phyloP scores from a whole-genome alignment of 495 filamentous ascomycete species.

The Chaetomium fimeti region DNA sequence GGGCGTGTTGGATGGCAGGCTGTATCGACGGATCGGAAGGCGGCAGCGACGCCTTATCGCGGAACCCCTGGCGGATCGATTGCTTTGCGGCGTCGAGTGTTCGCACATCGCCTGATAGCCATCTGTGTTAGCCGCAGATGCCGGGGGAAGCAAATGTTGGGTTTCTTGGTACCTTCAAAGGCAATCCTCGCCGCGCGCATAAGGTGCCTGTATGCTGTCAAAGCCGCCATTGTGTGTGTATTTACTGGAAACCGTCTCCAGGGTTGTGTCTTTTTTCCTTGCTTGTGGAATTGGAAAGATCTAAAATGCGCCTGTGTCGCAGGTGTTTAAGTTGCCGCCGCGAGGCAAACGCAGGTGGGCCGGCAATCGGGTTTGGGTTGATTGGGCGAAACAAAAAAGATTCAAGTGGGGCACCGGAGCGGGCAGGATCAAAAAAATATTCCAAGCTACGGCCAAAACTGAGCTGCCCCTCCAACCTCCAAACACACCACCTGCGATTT shows the following conservation, averaged over 20 bases:
- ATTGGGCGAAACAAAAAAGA: constrained; percentile 11
- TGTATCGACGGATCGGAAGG: constrained; percentile 51
- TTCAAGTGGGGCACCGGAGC: constrained; percentile 14
- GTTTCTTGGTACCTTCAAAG: constrained; percentile 64
- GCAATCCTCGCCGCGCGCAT: constrained; percentile 79
- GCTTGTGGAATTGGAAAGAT: neutral
- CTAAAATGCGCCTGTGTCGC: neutral
- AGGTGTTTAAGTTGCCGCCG: neutral
- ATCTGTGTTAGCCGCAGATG: constrained; percentile 15
- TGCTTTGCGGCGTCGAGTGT: constrained; percentile 67
- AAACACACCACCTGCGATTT: neutral
- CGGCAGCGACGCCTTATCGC: constrained; percentile 56
- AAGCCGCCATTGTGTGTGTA: constrained; percentile 56
- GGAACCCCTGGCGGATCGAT: constrained; percentile 70
- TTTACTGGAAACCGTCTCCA: constrained; percentile 5
- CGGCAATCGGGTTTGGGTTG: neutral
- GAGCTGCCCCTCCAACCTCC: constrained; percentile 29
- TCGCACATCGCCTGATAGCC: constrained; percentile 59
- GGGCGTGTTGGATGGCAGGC: constrained; percentile 66
- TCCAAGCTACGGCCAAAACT: constrained; percentile 17
- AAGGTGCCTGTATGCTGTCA: constrained; percentile 77
- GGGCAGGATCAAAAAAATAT: constrained; percentile 26
- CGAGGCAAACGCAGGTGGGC: constrained; percentile 9
- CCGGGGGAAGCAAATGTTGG: neutral
- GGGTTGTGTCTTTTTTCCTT: neutral